These are phyloP conservation scores for Nepenthes alata DNA, from an alignment of 179 eudicot genomes.

Conservation along the genomic window DNA sequence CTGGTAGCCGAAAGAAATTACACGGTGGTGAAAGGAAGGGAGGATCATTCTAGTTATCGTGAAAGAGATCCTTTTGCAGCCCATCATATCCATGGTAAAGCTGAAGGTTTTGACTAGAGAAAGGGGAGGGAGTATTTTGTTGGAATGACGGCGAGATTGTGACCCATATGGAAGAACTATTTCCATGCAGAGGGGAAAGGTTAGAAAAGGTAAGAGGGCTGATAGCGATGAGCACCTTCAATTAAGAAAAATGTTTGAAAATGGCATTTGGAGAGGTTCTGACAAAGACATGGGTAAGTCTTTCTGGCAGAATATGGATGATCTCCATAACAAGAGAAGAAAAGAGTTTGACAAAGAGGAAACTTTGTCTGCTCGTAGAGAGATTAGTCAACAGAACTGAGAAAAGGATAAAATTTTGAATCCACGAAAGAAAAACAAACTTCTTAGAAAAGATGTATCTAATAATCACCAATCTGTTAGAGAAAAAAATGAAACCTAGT, in stretches of 20 bases:
- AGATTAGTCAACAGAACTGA: conserved; percentile 52
- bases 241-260: conserved; percentile 46
- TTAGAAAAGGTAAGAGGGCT: conserved; percentile 42
- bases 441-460: conserved; percentile 36
- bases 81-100: conserved; percentile 25
- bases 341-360: conserved; percentile 73
- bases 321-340: conserved; percentile 53
- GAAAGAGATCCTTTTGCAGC: conserved; percentile 42
- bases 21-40: conserved; percentile 44
- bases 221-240: conserved; percentile 53
- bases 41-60: conserved; percentile 33
- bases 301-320: conserved; percentile 46
- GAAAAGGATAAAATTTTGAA: conserved; percentile 62
- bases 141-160: conserved; percentile 49
- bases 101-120: conserved; percentile 47
- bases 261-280: conserved; percentile 50
- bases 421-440: conserved; percentile 52
- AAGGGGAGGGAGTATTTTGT: conserved; percentile 56
- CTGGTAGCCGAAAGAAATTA: conserved; percentile 36
- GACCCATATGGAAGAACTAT: conserved; percentile 38
- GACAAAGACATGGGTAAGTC: conserved; percentile 50
- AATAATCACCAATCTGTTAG: conserved; percentile 47
- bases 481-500: conserved; percentile 60
- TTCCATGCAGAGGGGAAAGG: conserved; percentile 49
- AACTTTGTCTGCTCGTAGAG: conserved; percentile 38